Percentiles rank a stretch among this genome's conserved stretches.
phyloP scores from a whole-genome alignment of 306 rosid species.

The Dicorynia guianensis region DNA sequence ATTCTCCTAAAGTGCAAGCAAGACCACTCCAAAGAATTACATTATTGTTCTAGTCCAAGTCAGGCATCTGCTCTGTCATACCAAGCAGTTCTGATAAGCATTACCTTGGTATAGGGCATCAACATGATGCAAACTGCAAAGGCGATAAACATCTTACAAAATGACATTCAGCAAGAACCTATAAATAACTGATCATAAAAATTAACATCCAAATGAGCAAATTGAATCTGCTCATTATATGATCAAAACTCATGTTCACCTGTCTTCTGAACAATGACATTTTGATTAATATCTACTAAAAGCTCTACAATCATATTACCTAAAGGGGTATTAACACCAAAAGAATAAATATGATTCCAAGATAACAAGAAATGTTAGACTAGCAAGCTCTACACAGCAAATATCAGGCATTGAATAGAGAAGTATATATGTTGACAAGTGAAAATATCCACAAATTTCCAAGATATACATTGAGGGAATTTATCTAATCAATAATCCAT shows the following conservation, averaged over 20 bases:
- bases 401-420: slow-evolving; percentile 8
- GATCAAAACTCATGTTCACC: background rate
- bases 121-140: background rate
- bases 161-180: background rate
- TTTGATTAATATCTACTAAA: background rate
- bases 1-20: background rate
- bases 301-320: background rate
- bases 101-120: background rate
- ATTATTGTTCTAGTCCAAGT: background rate
- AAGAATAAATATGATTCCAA: background rate
- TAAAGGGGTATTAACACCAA: background rate
- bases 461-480: background rate
- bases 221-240: background rate
- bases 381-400: background rate
- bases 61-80: background rate
- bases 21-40: background rate
- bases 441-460: slow-evolving; percentile 15
- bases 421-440: background rate
- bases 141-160: background rate
- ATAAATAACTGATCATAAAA: background rate
- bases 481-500: slow-evolving; percentile 4
- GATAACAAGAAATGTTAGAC: background rate
- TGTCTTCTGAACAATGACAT: background rate
- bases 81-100: background rate
- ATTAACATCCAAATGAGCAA: background rate